These are phyloP conservation scores for Trichoderma gracile DNA, from an alignment of 2,329 filamentous ascomycete genomes.

Conservation along the genomic window DNA sequence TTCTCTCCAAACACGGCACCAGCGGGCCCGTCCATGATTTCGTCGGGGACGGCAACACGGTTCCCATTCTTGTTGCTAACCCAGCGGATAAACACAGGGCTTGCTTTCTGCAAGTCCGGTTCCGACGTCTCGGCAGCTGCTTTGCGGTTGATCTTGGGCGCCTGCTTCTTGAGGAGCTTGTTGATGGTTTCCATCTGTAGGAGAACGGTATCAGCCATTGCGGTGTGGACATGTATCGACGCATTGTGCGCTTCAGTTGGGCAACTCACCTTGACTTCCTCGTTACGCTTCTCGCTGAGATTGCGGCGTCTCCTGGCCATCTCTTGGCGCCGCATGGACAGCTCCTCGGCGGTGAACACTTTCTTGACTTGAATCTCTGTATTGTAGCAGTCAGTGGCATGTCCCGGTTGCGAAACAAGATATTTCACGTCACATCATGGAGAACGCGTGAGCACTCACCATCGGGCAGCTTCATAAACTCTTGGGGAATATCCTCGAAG, in stretches of 20 bases:
- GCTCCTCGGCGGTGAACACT: constrained; percentile 60
- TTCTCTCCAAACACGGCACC: constrained; percentile 57
- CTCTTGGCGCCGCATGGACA: constrained; percentile 62
- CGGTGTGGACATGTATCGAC: neutral
- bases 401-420: neutral
- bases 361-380: constrained; percentile 66
- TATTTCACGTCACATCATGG: neutral
- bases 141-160: constrained; percentile 68
- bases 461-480: constrained; percentile 62
- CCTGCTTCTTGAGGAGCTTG: constrained; percentile 83
- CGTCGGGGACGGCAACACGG: constrained; percentile 63
- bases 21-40: constrained; percentile 64
- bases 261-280: constrained; percentile 59
- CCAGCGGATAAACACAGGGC: constrained; percentile 68
- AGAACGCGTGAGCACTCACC: constrained; percentile 42
- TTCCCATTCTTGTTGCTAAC: constrained; percentile 66
- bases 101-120: constrained; percentile 50
- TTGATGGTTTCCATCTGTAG: constrained; percentile 84
- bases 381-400: neutral
- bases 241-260: neutral
- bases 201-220: constrained; percentile 18
- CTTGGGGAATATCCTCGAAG: constrained; percentile 56
- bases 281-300: constrained; percentile 64
- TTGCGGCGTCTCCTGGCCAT: constrained; percentile 63
- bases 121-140: constrained; percentile 54